These are phyloP conservation scores for Capillidium rhysosporum DNA, from an alignment of 371 early-diverging fungal genomes.

Conservation along the genomic window DNA sequence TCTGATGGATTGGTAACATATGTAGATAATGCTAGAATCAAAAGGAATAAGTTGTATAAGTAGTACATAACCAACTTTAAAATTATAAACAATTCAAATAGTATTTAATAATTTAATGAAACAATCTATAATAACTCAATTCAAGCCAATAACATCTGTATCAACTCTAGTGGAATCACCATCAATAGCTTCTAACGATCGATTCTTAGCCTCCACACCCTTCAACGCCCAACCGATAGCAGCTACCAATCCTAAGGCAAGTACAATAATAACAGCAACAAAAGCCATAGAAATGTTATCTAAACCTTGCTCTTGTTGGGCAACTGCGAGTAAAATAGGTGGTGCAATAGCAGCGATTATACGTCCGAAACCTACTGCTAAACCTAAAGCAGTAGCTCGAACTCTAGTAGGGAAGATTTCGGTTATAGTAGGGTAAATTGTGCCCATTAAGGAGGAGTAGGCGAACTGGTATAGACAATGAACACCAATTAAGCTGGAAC, in stretches of 20 bases:
- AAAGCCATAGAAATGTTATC: not conserved
- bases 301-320: not conserved
- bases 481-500: not conserved
- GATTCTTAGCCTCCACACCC: conserved; percentile 3
- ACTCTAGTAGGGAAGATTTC: conserved; percentile 7
- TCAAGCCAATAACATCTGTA: too few species aligned
- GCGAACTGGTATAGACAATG: not conserved
- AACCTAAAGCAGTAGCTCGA: conserved; percentile 7
- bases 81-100: too few species aligned
- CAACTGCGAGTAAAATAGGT: not conserved
- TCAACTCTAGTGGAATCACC: not conserved
- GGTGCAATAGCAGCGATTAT: conserved; percentile 7
- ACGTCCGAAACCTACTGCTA: conserved; percentile 8
- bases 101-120: too few species aligned
- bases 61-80: too few species aligned
- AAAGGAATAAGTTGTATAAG: too few species aligned
- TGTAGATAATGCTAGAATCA: too few species aligned
- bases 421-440: conserved; percentile 1
- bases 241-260: not conserved
- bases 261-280: not conserved
- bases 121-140: too few species aligned
- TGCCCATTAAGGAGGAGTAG: conserved; percentile 1
- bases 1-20: too few species aligned
- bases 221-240: not conserved
- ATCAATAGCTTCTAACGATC: not conserved